Conservation (phyloP, 768 basidiomycete genomes). For the Tremella fuciformis region DNA sequence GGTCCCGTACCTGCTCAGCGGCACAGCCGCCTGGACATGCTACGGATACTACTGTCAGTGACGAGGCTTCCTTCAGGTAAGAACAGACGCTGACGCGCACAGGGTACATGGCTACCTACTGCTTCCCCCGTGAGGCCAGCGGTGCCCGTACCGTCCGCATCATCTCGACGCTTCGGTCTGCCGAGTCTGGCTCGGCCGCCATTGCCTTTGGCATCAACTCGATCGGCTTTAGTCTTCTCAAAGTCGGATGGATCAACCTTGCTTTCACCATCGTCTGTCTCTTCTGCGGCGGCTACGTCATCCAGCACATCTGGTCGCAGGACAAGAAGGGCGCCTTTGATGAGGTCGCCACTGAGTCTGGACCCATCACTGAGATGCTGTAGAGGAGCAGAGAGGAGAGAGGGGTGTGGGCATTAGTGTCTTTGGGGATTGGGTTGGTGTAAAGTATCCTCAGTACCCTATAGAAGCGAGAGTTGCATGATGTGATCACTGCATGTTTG, state of each 20-base stretch:
- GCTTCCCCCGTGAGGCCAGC: constrained; percentile 11
- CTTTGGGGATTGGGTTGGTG: too few relatives aligned
- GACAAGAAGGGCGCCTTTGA: constrained; percentile 19
- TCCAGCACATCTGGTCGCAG: constrained; percentile 16
- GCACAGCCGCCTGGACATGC: constrained; percentile 8
- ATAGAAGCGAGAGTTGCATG: too few relatives aligned
- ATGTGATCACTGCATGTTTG: too few relatives aligned
- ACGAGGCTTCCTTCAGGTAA: too few relatives aligned
- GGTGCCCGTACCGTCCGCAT: constrained; percentile 13
- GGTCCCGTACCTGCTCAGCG: constrained; percentile 5
- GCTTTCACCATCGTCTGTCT: constrained; percentile 13
- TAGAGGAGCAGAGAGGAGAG: too few relatives aligned
- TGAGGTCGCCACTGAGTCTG: constrained; percentile 1
- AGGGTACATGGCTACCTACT: constrained; percentile 12
- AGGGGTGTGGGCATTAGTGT: too few relatives aligned
- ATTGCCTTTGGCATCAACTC: constrained; percentile 22
- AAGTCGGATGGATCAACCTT: constrained; percentile 18
- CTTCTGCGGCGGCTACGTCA: constrained; percentile 16
- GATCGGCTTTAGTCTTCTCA: constrained; percentile 11
- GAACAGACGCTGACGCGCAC: not conserved
- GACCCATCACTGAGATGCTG: too few relatives aligned
- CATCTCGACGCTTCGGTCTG: constrained; percentile 20
- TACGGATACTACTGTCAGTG: constrained; percentile 14
- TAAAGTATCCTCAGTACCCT: too few relatives aligned
- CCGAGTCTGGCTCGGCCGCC: constrained; percentile 19